These are phyloP conservation scores for Fusarium staphyleae DNA, from an alignment of 2,329 filamentous ascomycete species.

Conservation along the genomic window DNA sequence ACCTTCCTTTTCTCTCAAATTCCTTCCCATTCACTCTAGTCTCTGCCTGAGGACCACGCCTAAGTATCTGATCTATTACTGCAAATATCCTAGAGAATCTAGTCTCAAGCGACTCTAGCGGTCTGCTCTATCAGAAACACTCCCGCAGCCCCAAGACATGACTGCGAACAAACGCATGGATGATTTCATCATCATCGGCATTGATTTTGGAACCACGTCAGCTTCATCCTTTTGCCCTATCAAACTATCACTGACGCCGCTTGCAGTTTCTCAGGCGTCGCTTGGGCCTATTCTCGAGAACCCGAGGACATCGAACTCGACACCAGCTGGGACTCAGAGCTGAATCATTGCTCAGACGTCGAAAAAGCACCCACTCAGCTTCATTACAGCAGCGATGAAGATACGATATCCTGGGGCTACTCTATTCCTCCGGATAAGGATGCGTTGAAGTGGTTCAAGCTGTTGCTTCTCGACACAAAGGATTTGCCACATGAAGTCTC, in stretches of 20 bases:
- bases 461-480: conserved; percentile 45
- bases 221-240: conserved; percentile 2
- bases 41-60: no score
- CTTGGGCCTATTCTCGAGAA: conserved; percentile 46
- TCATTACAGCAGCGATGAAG: background rate
- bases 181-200: conserved; percentile 47
- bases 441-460: conserved; percentile 52
- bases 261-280: conserved; percentile 49
- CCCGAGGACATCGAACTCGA: conserved; percentile 43
- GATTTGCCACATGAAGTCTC: conserved; percentile 41
- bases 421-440: conserved; percentile 32
- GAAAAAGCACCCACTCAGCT: conserved; percentile 46
- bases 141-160: background rate
- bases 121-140: no score
- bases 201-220: conserved; percentile 58
- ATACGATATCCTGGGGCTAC: conserved; percentile 44
- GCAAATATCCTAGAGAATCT: no score
- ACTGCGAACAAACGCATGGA: background rate
- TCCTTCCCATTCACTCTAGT: no score
- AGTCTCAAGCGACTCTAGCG: no score
- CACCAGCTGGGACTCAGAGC: conserved; percentile 41
- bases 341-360: conserved; percentile 36
- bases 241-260: accelerated
- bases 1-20: no score
- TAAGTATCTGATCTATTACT: no score